These are phyloP conservation scores for Plenodomus lindquistii DNA, from an alignment of 2,329 filamentous ascomycete species.

Conservation along the genomic window DNA sequence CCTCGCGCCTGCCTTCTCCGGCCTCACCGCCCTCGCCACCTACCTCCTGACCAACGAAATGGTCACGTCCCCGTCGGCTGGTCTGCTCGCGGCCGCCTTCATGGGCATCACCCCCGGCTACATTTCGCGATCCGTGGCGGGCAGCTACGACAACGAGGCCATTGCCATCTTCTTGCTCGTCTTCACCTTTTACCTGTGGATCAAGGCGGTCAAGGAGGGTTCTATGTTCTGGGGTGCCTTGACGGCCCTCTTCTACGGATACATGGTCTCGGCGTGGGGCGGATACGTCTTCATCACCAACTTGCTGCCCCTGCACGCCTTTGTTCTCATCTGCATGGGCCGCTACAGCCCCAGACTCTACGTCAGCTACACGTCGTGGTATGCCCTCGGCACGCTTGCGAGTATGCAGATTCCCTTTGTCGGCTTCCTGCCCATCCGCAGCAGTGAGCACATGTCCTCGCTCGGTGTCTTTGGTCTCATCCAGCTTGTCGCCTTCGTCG, in stretches of 20 bases:
- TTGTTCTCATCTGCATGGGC: conserved; percentile 95
- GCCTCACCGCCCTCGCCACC: conserved; percentile 86
- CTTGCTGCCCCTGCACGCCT: conserved; percentile 88
- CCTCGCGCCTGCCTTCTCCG: conserved; percentile 91
- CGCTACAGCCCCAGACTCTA: conserved; percentile 92
- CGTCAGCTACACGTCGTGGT: conserved; percentile 98
- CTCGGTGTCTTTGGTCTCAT: conserved; percentile 94
- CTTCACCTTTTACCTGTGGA: conserved; percentile 98
- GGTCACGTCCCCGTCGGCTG: conserved; percentile 91
- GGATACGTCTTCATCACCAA: conserved; percentile 99
- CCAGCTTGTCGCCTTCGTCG: conserved; percentile 89
- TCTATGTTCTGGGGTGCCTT: conserved; percentile 96
- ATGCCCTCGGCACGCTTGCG: conserved; percentile 89
- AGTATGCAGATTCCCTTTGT: conserved; percentile 99
- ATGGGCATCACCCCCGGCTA: conserved; percentile 98
- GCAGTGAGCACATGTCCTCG: conserved; percentile 97
- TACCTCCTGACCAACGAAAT: conserved; percentile 98
- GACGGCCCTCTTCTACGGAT: conserved; percentile 95
- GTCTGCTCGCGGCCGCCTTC: conserved; percentile 89
- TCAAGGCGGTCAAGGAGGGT: conserved; percentile 95
- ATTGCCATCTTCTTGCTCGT: conserved; percentile 99
- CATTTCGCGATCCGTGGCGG: conserved; percentile 95
- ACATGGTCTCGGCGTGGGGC: conserved; percentile 99
- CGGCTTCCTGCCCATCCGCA: conserved; percentile 93
- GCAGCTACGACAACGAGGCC: conserved; percentile 98